Evolutionary conservation across 2,329 filamentous ascomycete species (phyloP), one percentile per base, ranked within the genome.

Genomic region (Orbilia oligospora): DNA sequence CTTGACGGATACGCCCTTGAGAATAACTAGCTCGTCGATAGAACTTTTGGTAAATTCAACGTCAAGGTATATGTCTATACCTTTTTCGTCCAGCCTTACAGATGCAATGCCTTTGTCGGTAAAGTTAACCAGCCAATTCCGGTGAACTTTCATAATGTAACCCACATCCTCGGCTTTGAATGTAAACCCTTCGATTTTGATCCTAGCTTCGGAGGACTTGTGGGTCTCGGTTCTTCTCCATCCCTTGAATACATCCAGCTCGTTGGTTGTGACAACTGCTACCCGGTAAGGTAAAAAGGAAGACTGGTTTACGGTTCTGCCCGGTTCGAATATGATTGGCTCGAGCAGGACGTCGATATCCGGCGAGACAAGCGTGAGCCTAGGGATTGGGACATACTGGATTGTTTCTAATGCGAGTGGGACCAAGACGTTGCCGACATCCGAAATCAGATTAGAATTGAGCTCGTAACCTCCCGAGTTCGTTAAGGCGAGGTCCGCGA

Each of bases 231-330:
- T 94, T 61, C 89, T 84, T 87, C 91, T 89, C 5, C 88, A 90
- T 18, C 90, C 91, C 84, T 97, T 97, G 80, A 91, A 89, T 48
- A 97, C 90, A 80, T 97, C 93, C 38, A 97, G 86, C 81, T 97
- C 92, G 82, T 97, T 97, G 84, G 91, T 91, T 0, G 93, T 95
- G 80, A 94, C 91, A 2, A 97, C 86, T 53, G 92, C 91, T 67
- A 97, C 87, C 70, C 90, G 90, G 85, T 93, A 95, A 0, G 95
- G 95, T 0, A 98, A 87, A 86, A 98, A 98, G 0, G 94, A 97
- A 2, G 92, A 93, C 79, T 91, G 87, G 83, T 97, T 95, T 82
- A 97, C 88, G 0, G 93, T 97, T 72, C 88, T 88, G 5, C 95
- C 95, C 0, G 95, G 95, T 83, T 97, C 93, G 36, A 98, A 87